phyloP scores from a whole-genome alignment of 345 rosid genomes.

The Eucalyptus brandiana region DNA sequence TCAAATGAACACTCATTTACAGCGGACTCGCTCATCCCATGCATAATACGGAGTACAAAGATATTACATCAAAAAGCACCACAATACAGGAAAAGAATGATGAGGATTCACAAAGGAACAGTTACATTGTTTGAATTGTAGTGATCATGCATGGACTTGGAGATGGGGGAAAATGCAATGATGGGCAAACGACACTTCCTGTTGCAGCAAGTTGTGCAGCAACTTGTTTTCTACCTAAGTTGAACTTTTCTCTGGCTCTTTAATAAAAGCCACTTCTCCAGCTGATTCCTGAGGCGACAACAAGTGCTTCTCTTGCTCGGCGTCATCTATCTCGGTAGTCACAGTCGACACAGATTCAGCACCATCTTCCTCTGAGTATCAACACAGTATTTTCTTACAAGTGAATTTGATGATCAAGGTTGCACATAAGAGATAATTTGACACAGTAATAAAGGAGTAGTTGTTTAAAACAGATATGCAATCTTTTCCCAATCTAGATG shows the following conservation, averaged over 20 bases:
- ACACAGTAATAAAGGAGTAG: background rate
- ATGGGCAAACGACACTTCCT: background rate
- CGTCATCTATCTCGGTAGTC: conserved; percentile 34
- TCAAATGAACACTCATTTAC: background rate
- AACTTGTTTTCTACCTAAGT: background rate
- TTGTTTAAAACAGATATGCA: background rate
- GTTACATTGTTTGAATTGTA: background rate
- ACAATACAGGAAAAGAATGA: background rate
- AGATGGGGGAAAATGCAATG: background rate
- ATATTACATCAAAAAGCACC: background rate
- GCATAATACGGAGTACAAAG: background rate
- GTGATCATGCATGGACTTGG: background rate
- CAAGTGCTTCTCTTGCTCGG: conserved; percentile 40
- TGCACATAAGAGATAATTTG: background rate
- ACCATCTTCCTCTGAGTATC: conserved; percentile 30
- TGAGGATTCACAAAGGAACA: background rate
- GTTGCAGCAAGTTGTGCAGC: background rate
- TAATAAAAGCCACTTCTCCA: conserved; percentile 42
- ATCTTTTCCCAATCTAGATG: background rate
- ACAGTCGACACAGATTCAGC: conserved; percentile 21
- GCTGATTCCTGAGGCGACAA: conserved; percentile 13
- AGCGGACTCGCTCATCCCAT: background rate
- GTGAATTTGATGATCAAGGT: background rate
- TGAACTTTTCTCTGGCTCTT: conserved; percentile 6
- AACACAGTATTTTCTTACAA: background rate